Evolutionary conservation across 1,284 basidiomycete genomes (phyloP).

Genomic region (Cryptococcus sp.): DNA sequence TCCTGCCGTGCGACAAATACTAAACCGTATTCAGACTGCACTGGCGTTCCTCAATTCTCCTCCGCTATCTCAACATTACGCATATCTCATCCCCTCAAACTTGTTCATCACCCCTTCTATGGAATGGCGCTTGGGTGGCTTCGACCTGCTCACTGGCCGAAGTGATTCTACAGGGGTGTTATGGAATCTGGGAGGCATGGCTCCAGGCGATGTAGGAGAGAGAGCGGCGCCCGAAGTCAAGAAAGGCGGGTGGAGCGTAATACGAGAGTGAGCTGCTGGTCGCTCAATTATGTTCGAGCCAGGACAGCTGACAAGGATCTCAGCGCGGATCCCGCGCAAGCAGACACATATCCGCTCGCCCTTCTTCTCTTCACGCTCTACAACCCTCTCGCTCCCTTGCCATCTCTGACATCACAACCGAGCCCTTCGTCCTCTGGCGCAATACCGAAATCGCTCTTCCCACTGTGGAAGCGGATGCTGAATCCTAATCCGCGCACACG

Average conservation of each 20-base stretch:
- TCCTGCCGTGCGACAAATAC: not conserved
- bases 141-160: conserved; percentile 72
- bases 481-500: conserved; percentile 83
- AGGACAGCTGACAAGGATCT: conserved; percentile 6
- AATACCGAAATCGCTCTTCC: conserved; percentile 76
- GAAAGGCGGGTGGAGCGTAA: conserved; percentile 76
- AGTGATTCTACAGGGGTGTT: conserved; percentile 48
- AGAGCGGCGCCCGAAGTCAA: conserved; percentile 82
- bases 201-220: conserved; percentile 63
- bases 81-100: conserved; percentile 67
- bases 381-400: conserved; percentile 73
- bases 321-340: conserved; percentile 69
- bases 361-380: conserved; percentile 81
- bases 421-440: conserved; percentile 70
- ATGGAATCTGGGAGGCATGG: conserved; percentile 69
- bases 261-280: conserved; percentile 69
- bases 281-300: not conserved
- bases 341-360: conserved; percentile 84
- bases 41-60: conserved; percentile 88
- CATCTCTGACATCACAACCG: conserved; percentile 66
- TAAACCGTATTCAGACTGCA: conserved; percentile 64
- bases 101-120: conserved; percentile 81
- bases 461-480: conserved; percentile 80
- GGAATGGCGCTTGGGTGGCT: conserved; percentile 95
- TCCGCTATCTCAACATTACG: conserved; percentile 83